phyloP scores from a whole-genome alignment of 495 filamentous ascomycete species.

The Neurospora sp. region DNA sequence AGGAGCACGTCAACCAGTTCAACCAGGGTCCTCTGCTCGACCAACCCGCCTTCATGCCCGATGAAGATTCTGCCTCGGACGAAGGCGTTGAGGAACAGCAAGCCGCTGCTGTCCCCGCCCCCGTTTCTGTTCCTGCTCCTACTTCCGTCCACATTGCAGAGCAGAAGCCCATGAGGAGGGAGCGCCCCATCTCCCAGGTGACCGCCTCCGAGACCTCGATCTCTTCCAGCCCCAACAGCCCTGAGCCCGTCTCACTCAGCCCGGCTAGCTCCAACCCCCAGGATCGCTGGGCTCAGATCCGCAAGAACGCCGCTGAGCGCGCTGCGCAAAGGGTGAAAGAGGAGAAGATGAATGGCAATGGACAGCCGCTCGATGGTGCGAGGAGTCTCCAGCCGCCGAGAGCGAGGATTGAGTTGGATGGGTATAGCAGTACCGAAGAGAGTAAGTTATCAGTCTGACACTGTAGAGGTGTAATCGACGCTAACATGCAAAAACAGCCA shows the following conservation, averaged over 20 bases:
- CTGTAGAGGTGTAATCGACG: not conserved
- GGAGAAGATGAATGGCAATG: slow-evolving; percentile 24
- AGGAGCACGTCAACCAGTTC: slow-evolving; percentile 70
- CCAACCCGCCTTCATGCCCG: slow-evolving; percentile 73
- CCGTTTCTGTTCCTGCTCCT: slow-evolving; percentile 26
- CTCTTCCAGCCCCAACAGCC: not conserved
- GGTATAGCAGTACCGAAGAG: slow-evolving; percentile 92
- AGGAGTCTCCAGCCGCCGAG: slow-evolving; percentile 25
- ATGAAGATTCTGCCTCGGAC: slow-evolving; percentile 38
- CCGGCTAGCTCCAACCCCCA: slow-evolving; percentile 17
- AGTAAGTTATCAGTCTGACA: slow-evolving; percentile 56
- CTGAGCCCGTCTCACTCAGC: not conserved
- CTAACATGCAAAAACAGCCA: slow-evolving; percentile 47
- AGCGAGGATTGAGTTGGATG: slow-evolving; percentile 48
- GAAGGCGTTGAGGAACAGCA: slow-evolving; percentile 28
- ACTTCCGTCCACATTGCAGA: not conserved
- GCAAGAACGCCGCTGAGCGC: slow-evolving; percentile 83
- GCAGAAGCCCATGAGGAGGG: not conserved
- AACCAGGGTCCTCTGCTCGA: slow-evolving; percentile 84
- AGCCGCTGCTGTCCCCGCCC: slow-evolving; percentile 25
- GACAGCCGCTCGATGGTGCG: slow-evolving; percentile 22
- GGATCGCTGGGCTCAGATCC: slow-evolving; percentile 89
- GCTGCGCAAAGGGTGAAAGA: slow-evolving; percentile 49
- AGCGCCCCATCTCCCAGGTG: slow-evolving; percentile 4
- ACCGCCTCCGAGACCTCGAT: slow-evolving; percentile 18